Evolutionary conservation across 805 yeast genomes (phyloP).

Genomic region (Ogataea kodamae): DNA sequence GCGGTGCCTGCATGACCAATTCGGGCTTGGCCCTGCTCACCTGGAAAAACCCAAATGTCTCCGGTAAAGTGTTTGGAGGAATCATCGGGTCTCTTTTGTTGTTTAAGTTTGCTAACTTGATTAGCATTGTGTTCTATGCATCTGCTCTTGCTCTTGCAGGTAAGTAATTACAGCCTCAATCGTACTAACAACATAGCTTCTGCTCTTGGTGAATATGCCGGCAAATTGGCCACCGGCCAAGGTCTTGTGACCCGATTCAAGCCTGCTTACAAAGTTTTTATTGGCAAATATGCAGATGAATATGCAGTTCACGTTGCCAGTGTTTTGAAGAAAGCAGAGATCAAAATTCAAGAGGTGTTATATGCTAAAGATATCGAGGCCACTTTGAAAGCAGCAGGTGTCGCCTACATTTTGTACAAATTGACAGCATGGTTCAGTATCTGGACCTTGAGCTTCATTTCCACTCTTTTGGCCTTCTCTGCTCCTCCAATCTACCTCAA

Average conservation of each 20-base stretch:
- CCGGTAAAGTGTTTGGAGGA: conserved; percentile 74
- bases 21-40: conserved; percentile 44
- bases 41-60: conserved; percentile 72
- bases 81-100: conserved; percentile 52
- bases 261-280: conserved; percentile 45
- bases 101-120: conserved; percentile 59
- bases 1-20: conserved; percentile 31
- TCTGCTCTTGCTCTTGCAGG: conserved; percentile 51
- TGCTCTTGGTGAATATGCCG: conserved; percentile 73
- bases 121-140: conserved; percentile 58
- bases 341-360: conserved; percentile 50
- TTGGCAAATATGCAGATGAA: conserved; percentile 28
- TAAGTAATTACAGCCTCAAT: conserved; percentile 17
- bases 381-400: conserved; percentile 70
- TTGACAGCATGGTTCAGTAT: conserved; percentile 74
- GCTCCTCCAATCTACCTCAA: conserved; percentile 70
- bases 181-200: conserved; percentile 36
- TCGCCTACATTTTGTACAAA: conserved; percentile 61
- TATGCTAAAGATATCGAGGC: conserved; percentile 68
- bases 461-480: conserved; percentile 64
- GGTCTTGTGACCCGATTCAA: conserved; percentile 78
- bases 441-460: conserved; percentile 57
- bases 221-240: conserved; percentile 68
- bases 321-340: conserved; percentile 49
- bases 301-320: conserved; percentile 36